A percentile compares a stretch with the other conserved stretches of the same genome.
Conservation (phyloP, 345 rosid species). For the Syzygium aromaticum region DNA sequence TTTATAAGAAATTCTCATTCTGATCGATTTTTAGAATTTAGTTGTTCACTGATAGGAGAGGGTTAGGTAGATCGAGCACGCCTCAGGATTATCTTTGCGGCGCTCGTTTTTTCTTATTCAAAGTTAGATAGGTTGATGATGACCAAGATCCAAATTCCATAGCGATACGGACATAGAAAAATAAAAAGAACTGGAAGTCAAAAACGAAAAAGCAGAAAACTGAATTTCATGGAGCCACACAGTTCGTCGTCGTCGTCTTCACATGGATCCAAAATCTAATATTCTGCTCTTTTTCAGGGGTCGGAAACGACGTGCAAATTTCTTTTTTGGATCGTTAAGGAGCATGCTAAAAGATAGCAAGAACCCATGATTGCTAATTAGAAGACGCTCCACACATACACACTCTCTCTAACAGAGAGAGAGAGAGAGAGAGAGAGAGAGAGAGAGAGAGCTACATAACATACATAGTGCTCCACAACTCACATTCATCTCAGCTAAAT, state of each 20-base stretch:
- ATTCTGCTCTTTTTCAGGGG: background rate
- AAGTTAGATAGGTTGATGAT: background rate
- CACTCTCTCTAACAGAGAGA: background rate
- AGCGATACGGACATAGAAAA: background rate
- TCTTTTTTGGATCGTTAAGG: background rate
- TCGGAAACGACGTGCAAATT: conserved; percentile 1
- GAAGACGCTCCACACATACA: background rate
- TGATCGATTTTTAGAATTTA: background rate
- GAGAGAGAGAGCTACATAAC: background rate
- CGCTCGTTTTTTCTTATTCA: background rate
- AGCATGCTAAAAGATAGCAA: conserved; percentile 2
- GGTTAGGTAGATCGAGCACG: background rate
- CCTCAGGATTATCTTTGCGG: background rate
- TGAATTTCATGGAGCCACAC: background rate
- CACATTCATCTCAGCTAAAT: background rate
- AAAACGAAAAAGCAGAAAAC: background rate
- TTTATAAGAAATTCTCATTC: background rate
- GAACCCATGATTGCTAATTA: background rate
- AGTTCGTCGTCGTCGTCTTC: background rate
- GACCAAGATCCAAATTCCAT: background rate
- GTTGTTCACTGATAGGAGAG: background rate
- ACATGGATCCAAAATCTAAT: background rate
- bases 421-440: background rate
- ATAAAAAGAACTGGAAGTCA: background rate
- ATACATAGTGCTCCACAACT: conserved; percentile 10